Percentiles rank a stretch among this genome's conserved stretches.
These are phyloP conservation scores for Exophiala mesophila DNA, from an alignment of 2,329 filamentous ascomycete genomes.

Conservation along the genomic window DNA sequence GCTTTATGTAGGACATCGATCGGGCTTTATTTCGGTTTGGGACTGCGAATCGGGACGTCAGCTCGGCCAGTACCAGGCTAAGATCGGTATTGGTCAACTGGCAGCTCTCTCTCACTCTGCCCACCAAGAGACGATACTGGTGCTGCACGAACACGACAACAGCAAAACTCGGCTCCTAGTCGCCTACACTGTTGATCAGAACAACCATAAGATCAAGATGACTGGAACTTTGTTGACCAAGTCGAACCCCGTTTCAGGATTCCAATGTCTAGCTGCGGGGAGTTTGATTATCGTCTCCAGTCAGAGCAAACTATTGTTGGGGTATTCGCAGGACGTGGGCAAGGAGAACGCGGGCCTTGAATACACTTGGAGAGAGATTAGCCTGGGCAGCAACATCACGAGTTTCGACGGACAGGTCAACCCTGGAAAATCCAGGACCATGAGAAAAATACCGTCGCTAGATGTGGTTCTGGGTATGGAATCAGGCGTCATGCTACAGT, in stretches of 20 bases:
- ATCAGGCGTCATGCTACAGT: slow-evolving; percentile 73
- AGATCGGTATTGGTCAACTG: slow-evolving; percentile 9
- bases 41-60: slow-evolving; percentile 49
- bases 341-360: slow-evolving; percentile 33
- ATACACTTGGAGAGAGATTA: slow-evolving; percentile 53
- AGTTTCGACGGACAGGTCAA: slow-evolving; percentile 51
- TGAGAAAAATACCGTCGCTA: slow-evolving; percentile 43
- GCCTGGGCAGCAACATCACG: slow-evolving; percentile 58
- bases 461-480: slow-evolving; percentile 74
- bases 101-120: slow-evolving; percentile 11
- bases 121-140: slow-evolving; percentile 11
- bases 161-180: slow-evolving; percentile 3
- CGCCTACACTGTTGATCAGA: slow-evolving; percentile 6
- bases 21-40: slow-evolving; percentile 52
- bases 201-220: neutral
- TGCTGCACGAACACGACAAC: slow-evolving; percentile 8
- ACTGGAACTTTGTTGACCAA: slow-evolving; percentile 4
- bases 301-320: slow-evolving; percentile 54
- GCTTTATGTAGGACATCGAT: slow-evolving; percentile 50
- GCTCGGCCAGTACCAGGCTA: slow-evolving; percentile 5
- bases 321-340: slow-evolving; percentile 40
- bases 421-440: slow-evolving; percentile 21
- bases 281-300: slow-evolving; percentile 37
- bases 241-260: slow-evolving; percentile 4
- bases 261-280: slow-evolving; percentile 25